Conservation (phyloP, 2,329 filamentous ascomycete genomes). For the Aspergillus texensis region DNA sequence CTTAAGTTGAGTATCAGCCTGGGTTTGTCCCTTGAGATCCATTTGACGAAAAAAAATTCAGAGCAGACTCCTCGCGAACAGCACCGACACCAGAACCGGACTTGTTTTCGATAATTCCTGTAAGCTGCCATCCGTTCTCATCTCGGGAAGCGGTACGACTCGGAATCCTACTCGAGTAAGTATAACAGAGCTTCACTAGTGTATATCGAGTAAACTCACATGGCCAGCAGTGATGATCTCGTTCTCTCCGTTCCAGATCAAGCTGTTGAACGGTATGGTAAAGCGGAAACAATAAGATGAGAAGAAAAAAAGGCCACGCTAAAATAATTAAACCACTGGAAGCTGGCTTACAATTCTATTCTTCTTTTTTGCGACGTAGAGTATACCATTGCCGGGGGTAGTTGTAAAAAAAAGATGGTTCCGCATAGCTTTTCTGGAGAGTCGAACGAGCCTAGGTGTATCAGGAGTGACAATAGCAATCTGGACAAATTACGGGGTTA, state of each 20-base stretch:
- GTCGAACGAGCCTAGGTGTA: no score
- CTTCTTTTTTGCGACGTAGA: no score
- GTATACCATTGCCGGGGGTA: no score
- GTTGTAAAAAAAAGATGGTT: no score
- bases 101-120: constrained; percentile 78
- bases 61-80: constrained; percentile 80
- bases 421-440: no score
- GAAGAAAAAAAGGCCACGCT: no score
- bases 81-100: constrained; percentile 61
- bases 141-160: constrained; percentile 86
- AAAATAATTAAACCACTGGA: no score
- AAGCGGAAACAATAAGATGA: no score
- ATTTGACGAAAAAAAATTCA: constrained; percentile 98
- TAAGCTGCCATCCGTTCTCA: constrained; percentile 79
- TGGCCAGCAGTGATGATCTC: constrained; percentile 96
- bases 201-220: constrained; percentile 46
- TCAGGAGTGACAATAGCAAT: no score
- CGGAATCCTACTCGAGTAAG: constrained; percentile 58
- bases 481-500: no score
- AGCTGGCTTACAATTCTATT: no score
- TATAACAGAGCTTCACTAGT: not conserved
- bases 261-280: constrained; percentile 77
- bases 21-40: constrained; percentile 92
- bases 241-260: constrained; percentile 88
- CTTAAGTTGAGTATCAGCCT: constrained; percentile 91